These are phyloP conservation scores for Helicocarpus griseus DNA, from an alignment of 2,329 filamentous ascomycete species.

Conservation along the genomic window DNA sequence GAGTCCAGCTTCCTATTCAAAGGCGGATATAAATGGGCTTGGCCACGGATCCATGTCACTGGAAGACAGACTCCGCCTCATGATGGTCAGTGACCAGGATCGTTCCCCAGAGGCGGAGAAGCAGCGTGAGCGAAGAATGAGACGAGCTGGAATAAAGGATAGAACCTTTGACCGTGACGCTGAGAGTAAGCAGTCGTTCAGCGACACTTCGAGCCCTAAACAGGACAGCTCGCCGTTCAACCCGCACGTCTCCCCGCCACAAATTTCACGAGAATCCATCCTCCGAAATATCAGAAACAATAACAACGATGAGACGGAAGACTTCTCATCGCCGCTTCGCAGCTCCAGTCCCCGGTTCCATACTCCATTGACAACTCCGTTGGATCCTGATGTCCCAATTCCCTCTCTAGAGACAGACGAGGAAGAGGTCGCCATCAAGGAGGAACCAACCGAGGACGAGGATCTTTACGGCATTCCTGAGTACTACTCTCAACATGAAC, in stretches of 20 bases:
- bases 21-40: constrained; percentile 69
- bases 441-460: constrained; percentile 49
- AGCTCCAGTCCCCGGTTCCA: constrained; percentile 22
- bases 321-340: constrained; percentile 52
- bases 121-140: constrained; percentile 60
- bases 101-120: constrained; percentile 53
- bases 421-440: constrained; percentile 57
- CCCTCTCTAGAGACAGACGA: constrained; percentile 70
- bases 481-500: constrained; percentile 47
- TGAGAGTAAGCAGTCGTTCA: constrained; percentile 22
- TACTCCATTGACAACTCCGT: constrained; percentile 50
- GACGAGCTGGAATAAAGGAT: constrained; percentile 43
- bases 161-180: constrained; percentile 29
- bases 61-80: constrained; percentile 74
- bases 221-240: constrained; percentile 51
- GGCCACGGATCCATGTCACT: constrained; percentile 68
- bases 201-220: constrained; percentile 16
- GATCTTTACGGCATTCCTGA: constrained; percentile 62
- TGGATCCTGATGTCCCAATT: constrained; percentile 84
- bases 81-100: constrained; percentile 68
- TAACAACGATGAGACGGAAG: constrained; percentile 40
- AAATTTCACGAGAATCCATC: constrained; percentile 90
- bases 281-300: constrained; percentile 68
- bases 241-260: constrained; percentile 53
- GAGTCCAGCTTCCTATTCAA: constrained; percentile 55